Base-by-base conservation (phyloP, 2,329 filamentous ascomycete species). In the Alternaria atra region DNA sequence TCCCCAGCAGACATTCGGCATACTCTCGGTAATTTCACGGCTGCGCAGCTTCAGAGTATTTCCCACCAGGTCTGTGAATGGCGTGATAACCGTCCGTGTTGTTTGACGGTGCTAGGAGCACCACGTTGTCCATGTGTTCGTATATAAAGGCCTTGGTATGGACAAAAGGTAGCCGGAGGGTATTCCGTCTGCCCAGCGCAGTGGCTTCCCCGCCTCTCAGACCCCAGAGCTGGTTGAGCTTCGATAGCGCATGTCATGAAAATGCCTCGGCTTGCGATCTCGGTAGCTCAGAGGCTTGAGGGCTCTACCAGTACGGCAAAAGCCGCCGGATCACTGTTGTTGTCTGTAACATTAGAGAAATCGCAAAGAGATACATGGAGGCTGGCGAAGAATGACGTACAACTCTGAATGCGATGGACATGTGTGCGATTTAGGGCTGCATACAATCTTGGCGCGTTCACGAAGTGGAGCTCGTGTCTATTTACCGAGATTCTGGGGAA, bases 71-170 rank as follows among this genome's bases (percentile, higher is more conserved):
- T 46, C n/a, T 34, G 27, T 34, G 48, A 34, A 25, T 17, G 39
- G 40, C 48, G 25, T 20, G 30, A 51, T 39, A 32, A 12, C 20
- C 30, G 20, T 35, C 46, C 54, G 37, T 32, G 30, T 40, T 58
- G 30, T 44, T 30, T 12, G 23, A 43, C 37, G 12, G 30, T 40
- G 44, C 35, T 55, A 55, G 44, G 52, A 55, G 57, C 57, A 55
- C 51, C 32, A 25, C 35, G 53, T 25, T 55, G 43, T 54, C 52
- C 52, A 50, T 44, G 57, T 56, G 57, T 35, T 50, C 57, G 57
- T 60, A 60, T 51, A 30, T 29, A 23, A 48, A 35, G 20, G 43
- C 35, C 52, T 43, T 8, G 44, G 50, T 44, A 44, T 43, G 29
- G 51, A 46, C 35, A n/a, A 48, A 48, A 42, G 13, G 40, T 25